Conservation (phyloP, 1,139 yeast genomes). For the Arxiozyma bovina region DNA sequence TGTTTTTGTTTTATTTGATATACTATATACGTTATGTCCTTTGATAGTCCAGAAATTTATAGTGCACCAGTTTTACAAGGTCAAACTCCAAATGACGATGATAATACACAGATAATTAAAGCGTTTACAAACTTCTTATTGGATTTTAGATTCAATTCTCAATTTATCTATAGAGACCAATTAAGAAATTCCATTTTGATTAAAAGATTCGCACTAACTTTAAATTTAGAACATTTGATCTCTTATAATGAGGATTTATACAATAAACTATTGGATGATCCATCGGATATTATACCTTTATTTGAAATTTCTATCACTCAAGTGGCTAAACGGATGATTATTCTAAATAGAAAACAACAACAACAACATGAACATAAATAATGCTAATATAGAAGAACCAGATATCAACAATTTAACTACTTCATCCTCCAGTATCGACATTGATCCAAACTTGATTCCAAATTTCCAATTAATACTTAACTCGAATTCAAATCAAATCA, state of each 20-base stretch:
- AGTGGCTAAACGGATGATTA: slow-evolving; percentile 74
- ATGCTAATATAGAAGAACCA: neutral
- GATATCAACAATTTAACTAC: neutral
- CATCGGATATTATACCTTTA: slow-evolving; percentile 78
- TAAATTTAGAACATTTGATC: slow-evolving; percentile 77
- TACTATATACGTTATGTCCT: slow-evolving; percentile 36
- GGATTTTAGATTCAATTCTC: slow-evolving; percentile 76
- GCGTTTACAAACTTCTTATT: slow-evolving; percentile 76
- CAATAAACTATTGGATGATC: slow-evolving; percentile 76
- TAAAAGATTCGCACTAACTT: slow-evolving; percentile 62
- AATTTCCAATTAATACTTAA: slow-evolving; percentile 72
- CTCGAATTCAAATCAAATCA: slow-evolving; percentile 62
- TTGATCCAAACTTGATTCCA: slow-evolving; percentile 51
- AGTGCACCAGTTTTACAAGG: slow-evolving; percentile 85
- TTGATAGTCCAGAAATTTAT: slow-evolving; percentile 73
- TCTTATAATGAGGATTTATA: slow-evolving; percentile 84
- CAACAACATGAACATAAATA: slow-evolving; percentile 8
- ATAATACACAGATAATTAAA: slow-evolving; percentile 64
- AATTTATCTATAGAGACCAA: slow-evolving; percentile 86
- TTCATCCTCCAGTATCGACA: neutral
- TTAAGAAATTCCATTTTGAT: slow-evolving; percentile 78
- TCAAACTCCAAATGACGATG: slow-evolving; percentile 50
- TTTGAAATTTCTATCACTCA: slow-evolving; percentile 87
- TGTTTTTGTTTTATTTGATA: no score
- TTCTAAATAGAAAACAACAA: slow-evolving; percentile 36